Conservation (phyloP, 306 rosid genomes). For the Lablab purpureus region DNA sequence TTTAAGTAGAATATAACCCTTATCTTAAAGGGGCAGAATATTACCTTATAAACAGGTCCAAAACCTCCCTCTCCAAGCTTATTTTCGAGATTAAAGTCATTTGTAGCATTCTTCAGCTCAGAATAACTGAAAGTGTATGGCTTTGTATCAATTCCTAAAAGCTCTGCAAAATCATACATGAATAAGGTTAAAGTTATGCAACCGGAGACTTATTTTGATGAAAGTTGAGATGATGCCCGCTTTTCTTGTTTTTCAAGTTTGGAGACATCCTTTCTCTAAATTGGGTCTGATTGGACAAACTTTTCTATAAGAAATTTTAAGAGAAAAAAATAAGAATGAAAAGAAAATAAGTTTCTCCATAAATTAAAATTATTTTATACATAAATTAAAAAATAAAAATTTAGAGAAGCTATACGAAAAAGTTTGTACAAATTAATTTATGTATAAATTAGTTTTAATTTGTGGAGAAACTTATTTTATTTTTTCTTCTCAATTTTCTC, state of each 20-base stretch:
- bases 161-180: slow-evolving; percentile 58
- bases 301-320: neutral
- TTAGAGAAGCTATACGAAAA: no score
- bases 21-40: neutral
- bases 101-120: slow-evolving; percentile 70
- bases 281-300: no score
- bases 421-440: no score
- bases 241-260: neutral
- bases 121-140: slow-evolving; percentile 73
- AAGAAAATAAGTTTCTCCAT: no score
- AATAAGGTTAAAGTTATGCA: slow-evolving; percentile 26
- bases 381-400: no score
- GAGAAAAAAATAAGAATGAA: neutral
- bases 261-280: neutral
- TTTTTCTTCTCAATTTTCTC: no score
- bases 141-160: slow-evolving; percentile 69
- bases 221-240: neutral
- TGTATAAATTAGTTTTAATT: no score
- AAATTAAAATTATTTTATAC: no score
- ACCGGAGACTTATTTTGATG: neutral
- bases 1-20: neutral
- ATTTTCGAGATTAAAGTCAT: slow-evolving; percentile 64
- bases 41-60: slow-evolving; percentile 81
- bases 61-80: slow-evolving; percentile 94
- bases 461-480: no score